Percentiles rank a stretch among this genome's conserved stretches.
phyloP scores from a whole-genome alignment of 139 green algal genomes.

The Ostreobium quekettii region DNA sequence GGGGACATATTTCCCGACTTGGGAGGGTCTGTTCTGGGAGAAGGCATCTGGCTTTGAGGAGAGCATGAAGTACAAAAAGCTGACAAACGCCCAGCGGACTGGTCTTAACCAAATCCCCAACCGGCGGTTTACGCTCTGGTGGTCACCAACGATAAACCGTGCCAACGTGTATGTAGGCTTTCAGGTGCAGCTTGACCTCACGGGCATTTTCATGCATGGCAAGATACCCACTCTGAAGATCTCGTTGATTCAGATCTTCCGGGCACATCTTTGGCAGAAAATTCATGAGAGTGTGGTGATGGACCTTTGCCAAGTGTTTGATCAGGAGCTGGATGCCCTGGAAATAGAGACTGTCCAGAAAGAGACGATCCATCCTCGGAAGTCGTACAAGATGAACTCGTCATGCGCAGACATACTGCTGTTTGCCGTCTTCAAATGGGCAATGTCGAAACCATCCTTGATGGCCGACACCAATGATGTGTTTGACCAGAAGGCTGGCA shows the following conservation, averaged over 20 bases:
- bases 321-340: conserved; percentile 98
- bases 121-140: conserved; percentile 99
- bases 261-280: conserved; percentile 99
- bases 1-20: conserved; percentile 99
- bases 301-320: conserved; percentile 62
- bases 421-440: conserved; percentile 96
- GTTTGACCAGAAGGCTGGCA: conserved; percentile 91
- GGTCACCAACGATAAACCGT: conserved; percentile 98
- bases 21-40: conserved; percentile 99
- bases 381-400: conserved; percentile 99
- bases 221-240: conserved; percentile 99
- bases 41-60: conserved; percentile 91
- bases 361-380: conserved; percentile 99
- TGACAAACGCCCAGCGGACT: conserved; percentile 95
- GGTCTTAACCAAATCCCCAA: conserved; percentile 99
- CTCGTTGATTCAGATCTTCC: conserved; percentile 99
- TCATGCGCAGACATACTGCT: conserved; percentile 94
- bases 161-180: conserved; percentile 99
- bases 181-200: conserved; percentile 99
- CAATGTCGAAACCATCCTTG: conserved; percentile 85
- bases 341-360: conserved; percentile 99
- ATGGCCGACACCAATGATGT: conserved; percentile 92
- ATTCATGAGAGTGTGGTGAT: conserved; percentile 97
- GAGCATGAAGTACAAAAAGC: conserved; percentile 99
- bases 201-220: conserved; percentile 99